Evolutionary conservation across 768 basidiomycete species (phyloP).

Genomic region (Collybia sordida): DNA sequence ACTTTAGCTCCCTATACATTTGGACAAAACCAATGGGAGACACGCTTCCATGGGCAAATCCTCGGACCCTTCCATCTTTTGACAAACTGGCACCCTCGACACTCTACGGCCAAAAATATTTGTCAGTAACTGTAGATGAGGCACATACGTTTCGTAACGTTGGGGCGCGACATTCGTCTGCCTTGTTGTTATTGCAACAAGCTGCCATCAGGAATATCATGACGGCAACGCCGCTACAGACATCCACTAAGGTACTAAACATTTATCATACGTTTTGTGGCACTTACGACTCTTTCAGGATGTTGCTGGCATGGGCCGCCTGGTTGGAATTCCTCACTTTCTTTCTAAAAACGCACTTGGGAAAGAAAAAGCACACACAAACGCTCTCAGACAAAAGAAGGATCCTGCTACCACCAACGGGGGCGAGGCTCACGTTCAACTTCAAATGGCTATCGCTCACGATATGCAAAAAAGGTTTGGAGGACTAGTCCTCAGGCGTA

Average conservation of each 20-base stretch:
- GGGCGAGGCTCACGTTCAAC: too few relatives aligned
- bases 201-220: slow-evolving; percentile 7
- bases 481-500: slow-evolving; percentile 19
- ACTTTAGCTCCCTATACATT: slow-evolving; percentile 9
- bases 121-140: slow-evolving; percentile 18
- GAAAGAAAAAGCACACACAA: too few relatives aligned
- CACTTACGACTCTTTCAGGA: slow-evolving; percentile 16
- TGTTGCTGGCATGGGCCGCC: slow-evolving; percentile 22
- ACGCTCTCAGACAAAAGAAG: too few relatives aligned
- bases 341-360: too few relatives aligned
- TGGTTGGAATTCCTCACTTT: slow-evolving; percentile 24
- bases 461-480: slow-evolving; percentile 17
- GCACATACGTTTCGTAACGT: slow-evolving; percentile 20
- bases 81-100: background rate
- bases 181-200: slow-evolving; percentile 11
- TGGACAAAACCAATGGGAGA: slow-evolving; percentile 12
- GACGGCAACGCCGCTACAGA: slow-evolving; percentile 25
- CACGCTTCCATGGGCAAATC: background rate
- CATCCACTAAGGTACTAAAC: slow-evolving; percentile 17
- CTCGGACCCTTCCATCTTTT: slow-evolving; percentile 6
- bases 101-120: slow-evolving; percentile 16
- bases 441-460: too few relatives aligned
- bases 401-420: too few relatives aligned
- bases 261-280: background rate
- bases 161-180: slow-evolving; percentile 10